phyloP scores from a whole-genome alignment of 495 filamentous ascomycete species.

The Pseudomonodictys pantanalensis region DNA sequence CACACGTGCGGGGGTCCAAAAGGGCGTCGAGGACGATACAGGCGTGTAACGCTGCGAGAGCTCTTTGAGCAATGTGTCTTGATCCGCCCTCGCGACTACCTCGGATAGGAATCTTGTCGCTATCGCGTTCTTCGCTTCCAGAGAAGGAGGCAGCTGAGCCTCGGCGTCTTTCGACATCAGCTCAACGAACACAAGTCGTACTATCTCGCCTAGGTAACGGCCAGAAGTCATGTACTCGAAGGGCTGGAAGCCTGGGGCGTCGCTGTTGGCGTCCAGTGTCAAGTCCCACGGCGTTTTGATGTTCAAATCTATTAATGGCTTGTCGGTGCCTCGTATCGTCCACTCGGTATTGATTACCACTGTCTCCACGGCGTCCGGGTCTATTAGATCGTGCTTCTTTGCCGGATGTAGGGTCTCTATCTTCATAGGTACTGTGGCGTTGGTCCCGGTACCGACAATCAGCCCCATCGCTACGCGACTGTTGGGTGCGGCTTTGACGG shows the following conservation, averaged over 20 bases:
- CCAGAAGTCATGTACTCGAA: conserved; percentile 87
- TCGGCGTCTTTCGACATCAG: conserved; percentile 50
- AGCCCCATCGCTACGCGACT: conserved; percentile 75
- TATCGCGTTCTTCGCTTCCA: conserved; percentile 62
- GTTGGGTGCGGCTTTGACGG: conserved; percentile 58
- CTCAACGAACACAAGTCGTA: conserved; percentile 66
- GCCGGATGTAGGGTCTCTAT: conserved; percentile 58
- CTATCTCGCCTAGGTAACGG: conserved; percentile 80
- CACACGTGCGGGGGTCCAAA: conserved; percentile 59
- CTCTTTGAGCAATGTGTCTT: conserved; percentile 43
- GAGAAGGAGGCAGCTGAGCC: conserved; percentile 55
- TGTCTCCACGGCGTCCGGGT: conserved; percentile 38
- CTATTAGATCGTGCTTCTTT: conserved; percentile 17
- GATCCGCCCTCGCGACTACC: conserved; percentile 53
- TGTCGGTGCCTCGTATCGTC: conserved; percentile 72
- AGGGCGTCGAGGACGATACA: conserved; percentile 45
- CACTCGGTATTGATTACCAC: conserved; percentile 82
- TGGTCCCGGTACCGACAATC: conserved; percentile 80
- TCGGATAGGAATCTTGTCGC: conserved; percentile 71
- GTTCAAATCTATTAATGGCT: conserved; percentile 60
- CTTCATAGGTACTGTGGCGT: conserved; percentile 74
- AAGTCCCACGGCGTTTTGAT: conserved; percentile 71
- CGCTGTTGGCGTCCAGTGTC: conserved; percentile 60
- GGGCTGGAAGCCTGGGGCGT: conserved; percentile 76
- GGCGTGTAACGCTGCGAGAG: conserved; percentile 16